Evolutionary conservation across 371 early-diverging fungal genomes (phyloP).

Genomic region (Apophysomyces sp.): DNA sequence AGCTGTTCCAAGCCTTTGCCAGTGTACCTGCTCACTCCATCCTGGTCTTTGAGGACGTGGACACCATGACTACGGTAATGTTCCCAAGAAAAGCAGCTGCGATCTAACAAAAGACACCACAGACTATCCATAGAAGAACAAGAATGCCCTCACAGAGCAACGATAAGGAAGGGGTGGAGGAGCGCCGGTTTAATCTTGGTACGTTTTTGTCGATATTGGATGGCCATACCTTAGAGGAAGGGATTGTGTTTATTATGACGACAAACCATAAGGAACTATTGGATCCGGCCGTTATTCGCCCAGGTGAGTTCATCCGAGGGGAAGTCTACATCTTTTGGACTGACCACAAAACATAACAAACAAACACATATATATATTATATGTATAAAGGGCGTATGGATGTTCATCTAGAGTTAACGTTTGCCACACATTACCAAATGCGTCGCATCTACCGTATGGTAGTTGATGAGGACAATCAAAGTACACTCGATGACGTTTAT

Average conservation of each 20-base stretch:
- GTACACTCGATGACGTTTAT: conserved; percentile 25
- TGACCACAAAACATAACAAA: not conserved
- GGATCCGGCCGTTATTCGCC: conserved; percentile 85
- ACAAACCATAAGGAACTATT: conserved; percentile 82
- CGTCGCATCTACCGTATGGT: conserved; percentile 52
- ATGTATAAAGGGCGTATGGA: conserved; percentile 71
- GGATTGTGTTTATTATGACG: conserved; percentile 82
- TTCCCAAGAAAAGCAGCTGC: conserved; percentile 21
- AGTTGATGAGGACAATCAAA: conserved; percentile 25
- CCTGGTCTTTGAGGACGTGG: conserved; percentile 88
- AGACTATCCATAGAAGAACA: conserved; percentile 11
- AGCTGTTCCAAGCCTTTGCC: conserved; percentile 63
- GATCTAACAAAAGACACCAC: not conserved
- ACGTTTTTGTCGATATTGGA: conserved; percentile 82
- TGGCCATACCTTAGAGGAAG: conserved; percentile 78
- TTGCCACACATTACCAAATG: conserved; percentile 60
- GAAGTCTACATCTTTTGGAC: too few relatives aligned
- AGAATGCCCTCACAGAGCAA: not conserved
- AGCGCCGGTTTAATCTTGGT: conserved; percentile 58
- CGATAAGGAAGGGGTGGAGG: conserved; percentile 21
- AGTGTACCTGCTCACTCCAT: conserved; percentile 76
- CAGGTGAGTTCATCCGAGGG: conserved; percentile 59
- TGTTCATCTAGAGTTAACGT: conserved; percentile 69
- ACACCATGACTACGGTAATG: conserved; percentile 61
- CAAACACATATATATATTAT: not conserved